Percentiles rank a stretch among this genome's conserved stretches.
Conservation (phyloP, 345 rosid genomes). For the Brassica nigra region DNA sequence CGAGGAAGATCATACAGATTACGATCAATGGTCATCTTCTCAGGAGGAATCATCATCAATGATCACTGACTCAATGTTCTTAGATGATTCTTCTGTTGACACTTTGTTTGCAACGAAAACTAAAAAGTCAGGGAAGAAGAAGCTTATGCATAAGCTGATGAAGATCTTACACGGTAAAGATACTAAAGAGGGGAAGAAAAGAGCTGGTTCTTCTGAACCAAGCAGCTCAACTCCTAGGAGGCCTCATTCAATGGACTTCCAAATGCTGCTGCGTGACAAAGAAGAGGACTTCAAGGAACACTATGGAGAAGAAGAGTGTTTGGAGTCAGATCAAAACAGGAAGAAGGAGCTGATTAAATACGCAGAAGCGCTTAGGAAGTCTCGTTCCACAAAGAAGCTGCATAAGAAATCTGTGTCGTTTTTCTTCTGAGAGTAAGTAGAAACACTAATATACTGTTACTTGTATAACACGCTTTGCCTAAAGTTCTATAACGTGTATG, state of each 20-base stretch:
- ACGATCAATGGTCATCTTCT: constrained; percentile 65
- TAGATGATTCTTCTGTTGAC: constrained; percentile 58
- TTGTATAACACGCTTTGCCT: neutral
- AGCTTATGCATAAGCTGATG: constrained; percentile 62
- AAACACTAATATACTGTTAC: constrained; percentile 13
- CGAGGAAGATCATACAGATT: constrained; percentile 57
- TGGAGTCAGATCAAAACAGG: neutral
- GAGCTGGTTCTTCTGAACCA: constrained; percentile 42
- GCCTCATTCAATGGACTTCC: constrained; percentile 58
- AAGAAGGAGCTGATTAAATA: constrained; percentile 55
- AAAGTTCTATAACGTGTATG: neutral
- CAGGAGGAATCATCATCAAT: constrained; percentile 51
- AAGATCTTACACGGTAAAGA: constrained; percentile 70
- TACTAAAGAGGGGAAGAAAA: constrained; percentile 29
- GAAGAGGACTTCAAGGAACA: constrained; percentile 34
- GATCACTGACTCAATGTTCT: constrained; percentile 53
- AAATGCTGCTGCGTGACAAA: constrained; percentile 46
- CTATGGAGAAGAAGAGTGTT: neutral
- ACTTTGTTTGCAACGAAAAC: constrained; percentile 40
- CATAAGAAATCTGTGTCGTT: constrained; percentile 55
- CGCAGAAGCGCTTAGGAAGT: constrained; percentile 58
- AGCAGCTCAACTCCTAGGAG: constrained; percentile 44
- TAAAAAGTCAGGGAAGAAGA: constrained; percentile 48
- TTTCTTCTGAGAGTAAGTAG: constrained; percentile 28
- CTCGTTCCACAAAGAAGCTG: constrained; percentile 36